Conservation (phyloP, 441 rosid genomes). For the Adansonia grandidieri region DNA sequence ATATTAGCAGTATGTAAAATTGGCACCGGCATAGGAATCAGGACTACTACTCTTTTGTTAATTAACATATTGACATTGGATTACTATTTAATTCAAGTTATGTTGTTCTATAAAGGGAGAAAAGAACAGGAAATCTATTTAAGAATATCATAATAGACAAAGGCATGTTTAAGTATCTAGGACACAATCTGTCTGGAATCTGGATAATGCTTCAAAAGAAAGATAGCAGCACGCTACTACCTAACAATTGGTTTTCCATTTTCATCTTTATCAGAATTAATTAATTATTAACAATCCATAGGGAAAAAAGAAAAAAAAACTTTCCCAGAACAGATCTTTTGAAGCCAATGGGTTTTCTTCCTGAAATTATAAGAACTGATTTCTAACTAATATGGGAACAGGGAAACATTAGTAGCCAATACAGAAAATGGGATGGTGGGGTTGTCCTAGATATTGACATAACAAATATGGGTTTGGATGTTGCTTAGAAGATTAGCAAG, state of each 20-base stretch:
- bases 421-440: conserved; percentile 27
- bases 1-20: not conserved
- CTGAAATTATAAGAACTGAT: not conserved
- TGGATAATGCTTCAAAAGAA: conserved; percentile 16
- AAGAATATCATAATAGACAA: not conserved
- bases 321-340: not conserved
- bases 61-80: not conserved
- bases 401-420: conserved; percentile 10
- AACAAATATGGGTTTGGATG: conserved; percentile 31
- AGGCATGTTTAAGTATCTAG: not conserved
- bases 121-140: not conserved
- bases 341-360: not conserved
- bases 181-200: not conserved
- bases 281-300: not conserved
- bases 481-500: conserved; percentile 52
- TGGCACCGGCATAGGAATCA: conserved; percentile 15
- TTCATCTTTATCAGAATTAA: not conserved
- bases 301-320: not conserved
- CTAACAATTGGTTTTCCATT: not conserved
- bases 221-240: not conserved
- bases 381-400: conserved; percentile 3
- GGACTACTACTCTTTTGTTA: conserved; percentile 5
- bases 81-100: not conserved
- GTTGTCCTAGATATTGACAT: conserved; percentile 25
- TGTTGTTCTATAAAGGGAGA: not conserved